Evolutionary conservation across 1,284 basidiomycete genomes (phyloP), one percentile per base, ranked within the genome.

Genomic region (Malassezia equina): DNA sequence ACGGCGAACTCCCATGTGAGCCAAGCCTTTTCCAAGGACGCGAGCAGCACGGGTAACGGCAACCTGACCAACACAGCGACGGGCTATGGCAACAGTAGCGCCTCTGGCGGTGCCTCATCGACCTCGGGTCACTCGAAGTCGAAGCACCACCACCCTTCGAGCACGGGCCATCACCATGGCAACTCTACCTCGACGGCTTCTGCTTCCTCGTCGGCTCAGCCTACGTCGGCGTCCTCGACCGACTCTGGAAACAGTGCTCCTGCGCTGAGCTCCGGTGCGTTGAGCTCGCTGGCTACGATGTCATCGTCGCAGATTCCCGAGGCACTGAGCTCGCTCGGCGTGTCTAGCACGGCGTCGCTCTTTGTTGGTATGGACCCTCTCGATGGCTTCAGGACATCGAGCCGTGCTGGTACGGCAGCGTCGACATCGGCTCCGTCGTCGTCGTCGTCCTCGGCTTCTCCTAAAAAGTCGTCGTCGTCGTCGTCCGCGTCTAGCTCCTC

Each of bases 331-430:
- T 39, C 47, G 27, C 9, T 19, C 13, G 36, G 36, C 9, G 21
- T 39, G 12, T 5, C 36, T 9, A 9, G 17, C 21, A 23, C 32
- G 1, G 31, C 19, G 3, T 48, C 46, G 21, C 27, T 36, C 12
- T 48, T 36, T 23, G 31, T 15, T 8, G 46, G 46, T 25, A 48
- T 48, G 46, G 46, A 48, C 23, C 46, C 46, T 17, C 9, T 48
- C 6, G 46, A 17, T n/a, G 46, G 46, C 7, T 31, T 36, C 46
- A 15, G 34, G 9, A 39, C 42, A 17, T 44, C 32, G 43, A 27
- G 40, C 17, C 24, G 25, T 7, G 8, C 4, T 28, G 24, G 19
- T 4, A 28, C 15, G 13, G 17, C 41, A 2, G 25, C 41, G 23
- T 21, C 36, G n/a, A 4, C 11, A 15, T n/a, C 36, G 12, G 7